A percentile compares a stretch with the other conserved stretches of the same genome.
Conservation (phyloP, 2,329 filamentous ascomycete species). For the Chrysoporthe austroafricana region DNA sequence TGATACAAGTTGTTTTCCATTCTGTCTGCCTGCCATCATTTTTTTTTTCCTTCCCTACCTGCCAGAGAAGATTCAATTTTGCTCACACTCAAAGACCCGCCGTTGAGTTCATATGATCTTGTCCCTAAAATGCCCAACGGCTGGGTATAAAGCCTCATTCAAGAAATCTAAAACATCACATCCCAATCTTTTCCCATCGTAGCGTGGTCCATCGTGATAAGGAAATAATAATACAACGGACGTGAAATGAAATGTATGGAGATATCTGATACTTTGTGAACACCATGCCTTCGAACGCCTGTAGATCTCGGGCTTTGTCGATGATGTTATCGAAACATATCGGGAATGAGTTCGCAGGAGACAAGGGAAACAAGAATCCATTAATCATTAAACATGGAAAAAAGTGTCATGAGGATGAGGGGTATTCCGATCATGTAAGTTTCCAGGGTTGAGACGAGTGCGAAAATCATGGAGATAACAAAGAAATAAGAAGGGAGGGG, state of each 20-base stretch:
- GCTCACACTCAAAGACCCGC: conserved; percentile 13
- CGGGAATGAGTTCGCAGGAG: not conserved
- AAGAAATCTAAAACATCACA: conserved; percentile 16
- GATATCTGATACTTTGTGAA: not conserved
- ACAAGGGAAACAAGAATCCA: conserved; percentile 1
- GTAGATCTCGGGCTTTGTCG: conserved; percentile 22
- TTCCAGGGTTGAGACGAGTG: conserved; percentile 16
- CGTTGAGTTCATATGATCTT: conserved; percentile 1
- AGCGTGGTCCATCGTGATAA: not conserved
- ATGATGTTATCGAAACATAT: not conserved
- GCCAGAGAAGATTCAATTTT: conserved; percentile 1
- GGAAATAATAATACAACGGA: conserved; percentile 21
- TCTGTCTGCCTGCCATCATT: conserved; percentile 4
- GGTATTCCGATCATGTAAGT: conserved; percentile 23
- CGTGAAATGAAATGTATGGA: conserved; percentile 1
- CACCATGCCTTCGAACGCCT: conserved; percentile 16
- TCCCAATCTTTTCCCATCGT: conserved; percentile 8
- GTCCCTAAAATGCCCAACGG: conserved; percentile 12
- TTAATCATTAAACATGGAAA: conserved; percentile 18
- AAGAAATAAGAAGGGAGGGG: conserved; percentile 5
- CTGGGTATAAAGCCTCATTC: conserved; percentile 16
- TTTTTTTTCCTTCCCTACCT: not conserved
- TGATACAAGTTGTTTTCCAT: conserved; percentile 28
- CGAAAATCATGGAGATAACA: conserved; percentile 4
- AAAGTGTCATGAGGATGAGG: conserved; percentile 22